Evolutionary conservation across 164 flowering plant genomes (phyloP), one percentile per base, ranked within the genome.

Genomic region (Aristolochia fimbriata): DNA sequence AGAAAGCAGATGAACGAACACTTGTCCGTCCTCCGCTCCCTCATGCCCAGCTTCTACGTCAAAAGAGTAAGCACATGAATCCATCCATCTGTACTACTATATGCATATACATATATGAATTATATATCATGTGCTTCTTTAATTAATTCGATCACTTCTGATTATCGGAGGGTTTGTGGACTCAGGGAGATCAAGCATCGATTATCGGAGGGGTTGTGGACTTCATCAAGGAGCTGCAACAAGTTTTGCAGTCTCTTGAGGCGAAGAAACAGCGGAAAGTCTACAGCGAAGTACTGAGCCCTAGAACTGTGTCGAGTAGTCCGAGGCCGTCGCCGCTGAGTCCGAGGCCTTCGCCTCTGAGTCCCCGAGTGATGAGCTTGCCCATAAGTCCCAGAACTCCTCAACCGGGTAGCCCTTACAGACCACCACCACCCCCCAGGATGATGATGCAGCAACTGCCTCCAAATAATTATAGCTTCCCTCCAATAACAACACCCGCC

Each of bases 1-100:
- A 80, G 98, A 54, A 87, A 87, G 84, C 98, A 89, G 62, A 89
- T 92, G 98, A 92, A 92, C 55, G 91, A 87, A 53, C 85, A 92
- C 51, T 73, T 92, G 48, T 56, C 88, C 0, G 86, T 89, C 19
- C 70, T 92, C 47, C 79, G 98, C 15, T 79, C 96, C 0, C 73
- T 92, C 45, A 89, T 89, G 98, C 98, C 98, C 75, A 77, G 83
- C 72, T 92, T 89, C 76, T 89, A 92, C 67, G 91, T 89, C 71
- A 89, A 92, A 73, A 73, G 96, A 61, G 97, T 89, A 78, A 51
- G 43, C 43, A 5, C 11, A 37, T n/a, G n/a, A n/a, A n/a, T n/a
- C n/a, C n/a, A n/a, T n/a, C n/a, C n/a, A n/a, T n/a, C n/a, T n/a
- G n/a, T n/a, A n/a, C n/a, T n/a, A n/a, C n/a, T n/a, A n/a, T n/a